A percentile compares a stretch with the other conserved stretches of the same genome.
These are phyloP conservation scores for Leccinum sublutescens DNA, from an alignment of 768 basidiomycete genomes.

Conservation along the genomic window DNA sequence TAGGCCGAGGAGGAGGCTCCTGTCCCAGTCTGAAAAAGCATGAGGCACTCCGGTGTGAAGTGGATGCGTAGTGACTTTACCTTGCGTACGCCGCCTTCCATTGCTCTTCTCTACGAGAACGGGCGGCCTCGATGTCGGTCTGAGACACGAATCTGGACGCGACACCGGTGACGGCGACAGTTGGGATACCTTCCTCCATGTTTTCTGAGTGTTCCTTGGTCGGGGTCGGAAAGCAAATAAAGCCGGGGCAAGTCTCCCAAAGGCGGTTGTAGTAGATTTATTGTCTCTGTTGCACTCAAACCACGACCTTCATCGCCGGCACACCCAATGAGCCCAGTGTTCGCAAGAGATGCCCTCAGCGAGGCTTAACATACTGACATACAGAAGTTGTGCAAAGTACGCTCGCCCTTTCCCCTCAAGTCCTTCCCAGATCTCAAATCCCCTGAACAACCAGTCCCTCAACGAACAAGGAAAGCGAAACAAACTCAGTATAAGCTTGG, in stretches of 20 bases:
- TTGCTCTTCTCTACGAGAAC: constrained; percentile 71
- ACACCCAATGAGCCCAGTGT: constrained; percentile 25
- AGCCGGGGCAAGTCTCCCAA: neutral
- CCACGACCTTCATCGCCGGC: constrained; percentile 31
- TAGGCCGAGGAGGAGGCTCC: constrained; percentile 74
- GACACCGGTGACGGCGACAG: constrained; percentile 67
- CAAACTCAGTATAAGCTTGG: too few species aligned
- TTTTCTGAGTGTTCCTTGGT: constrained; percentile 7
- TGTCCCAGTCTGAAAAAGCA: constrained; percentile 63
- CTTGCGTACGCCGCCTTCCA: constrained; percentile 91
- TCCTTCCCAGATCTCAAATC: too few species aligned
- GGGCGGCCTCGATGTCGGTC: constrained; percentile 72
- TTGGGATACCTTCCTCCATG: constrained; percentile 72
- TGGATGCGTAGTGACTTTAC: constrained; percentile 32
- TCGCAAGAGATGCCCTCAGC: constrained; percentile 44
- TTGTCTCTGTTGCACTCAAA: constrained; percentile 47
- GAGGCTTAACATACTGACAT: constrained; percentile 39
- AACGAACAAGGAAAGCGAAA: too few species aligned
- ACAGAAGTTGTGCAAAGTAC: constrained; percentile 59
- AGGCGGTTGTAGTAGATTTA: constrained; percentile 20
- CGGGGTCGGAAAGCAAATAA: constrained; percentile 22
- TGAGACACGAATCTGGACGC: constrained; percentile 85
- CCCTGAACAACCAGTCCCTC: too few species aligned
- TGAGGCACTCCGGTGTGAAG: constrained; percentile 1
- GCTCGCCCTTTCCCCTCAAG: too few species aligned